Evolutionary conservation across 2,329 filamentous ascomycete species (phyloP), one percentile per base, ranked within the genome.

Genomic region (Dactylellina cionopaga): DNA sequence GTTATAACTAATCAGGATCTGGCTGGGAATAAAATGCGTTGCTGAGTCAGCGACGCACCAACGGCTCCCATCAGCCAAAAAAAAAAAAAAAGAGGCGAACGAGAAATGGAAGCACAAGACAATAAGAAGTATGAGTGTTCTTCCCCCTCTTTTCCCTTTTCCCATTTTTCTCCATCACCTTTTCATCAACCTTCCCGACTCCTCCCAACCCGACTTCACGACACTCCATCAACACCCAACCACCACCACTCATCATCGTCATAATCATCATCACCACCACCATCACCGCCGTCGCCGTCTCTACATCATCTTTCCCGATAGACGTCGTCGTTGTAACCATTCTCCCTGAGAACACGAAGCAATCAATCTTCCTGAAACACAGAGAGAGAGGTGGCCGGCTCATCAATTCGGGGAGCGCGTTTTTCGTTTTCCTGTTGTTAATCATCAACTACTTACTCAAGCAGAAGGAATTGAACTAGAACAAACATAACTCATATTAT

Each of bases 361-460:
- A 60, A 44, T 46, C n/a, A n/a, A n/a, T 58, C 19, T 41, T 43
- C 35, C 59, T 24, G 59, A 63, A n/a, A n/a, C n/a, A n/a, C n/a
- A n/a, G n/a, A n/a, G n/a, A 64, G 51, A 63, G 54, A 63, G 66
- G 66, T 64, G 66, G 66, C 56, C 64, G 52, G 49, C 51, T 49
- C 51, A 33, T 64, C 68, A 39, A 54, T 65, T 72, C 68, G 68
- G 52, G 47, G 65, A 58, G 68, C 59, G 59, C 65, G 51, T 64
- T 69, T 72, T 64, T 64, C 55, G 55, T 60, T 72, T 64, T 63
- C 68, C 68, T 72, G 68, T 72, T 60, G 46, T 72, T 72, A 72
- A 64, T 64, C 51, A 64, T 51, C 63, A 58, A 58, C 51, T 55
- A 44, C 46, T n/a, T 41, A 46, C 37, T 2, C 43, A 29, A 51